These are phyloP conservation scores for Cryptococcus wingfieldii DNA, from an alignment of 1,284 basidiomycete species.

Conservation along the genomic window DNA sequence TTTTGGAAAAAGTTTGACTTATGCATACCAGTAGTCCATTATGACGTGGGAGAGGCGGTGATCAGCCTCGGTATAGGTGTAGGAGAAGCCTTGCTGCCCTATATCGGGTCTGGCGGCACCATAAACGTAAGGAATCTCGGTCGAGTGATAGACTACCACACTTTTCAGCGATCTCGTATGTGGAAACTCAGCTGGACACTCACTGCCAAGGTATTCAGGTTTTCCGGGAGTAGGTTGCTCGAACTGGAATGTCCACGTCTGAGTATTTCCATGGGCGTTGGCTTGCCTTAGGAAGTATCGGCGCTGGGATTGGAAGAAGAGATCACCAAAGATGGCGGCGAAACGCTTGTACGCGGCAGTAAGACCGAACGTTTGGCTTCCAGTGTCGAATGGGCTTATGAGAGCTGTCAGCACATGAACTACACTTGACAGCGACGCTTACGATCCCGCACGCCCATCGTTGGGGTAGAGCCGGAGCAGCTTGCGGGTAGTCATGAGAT, in stretches of 20 bases:
- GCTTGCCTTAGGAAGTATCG: conserved; percentile 30
- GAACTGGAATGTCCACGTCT: conserved; percentile 39
- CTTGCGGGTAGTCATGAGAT: conserved; percentile 9
- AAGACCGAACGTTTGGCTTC: conserved; percentile 38
- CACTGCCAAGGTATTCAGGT: conserved; percentile 18
- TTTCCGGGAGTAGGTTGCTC: conserved; percentile 18
- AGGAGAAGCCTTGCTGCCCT: not conserved
- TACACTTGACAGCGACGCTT: conserved; percentile 1
- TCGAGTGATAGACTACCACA: conserved; percentile 24
- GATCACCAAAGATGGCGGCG: conserved; percentile 33
- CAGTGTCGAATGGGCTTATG: conserved; percentile 36
- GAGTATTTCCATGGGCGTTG: conserved; percentile 18
- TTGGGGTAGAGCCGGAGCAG: conserved; percentile 31
- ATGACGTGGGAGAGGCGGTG: conserved; percentile 21
- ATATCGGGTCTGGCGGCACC: conserved; percentile 15
- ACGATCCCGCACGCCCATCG: conserved; percentile 29
- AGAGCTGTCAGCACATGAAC: too few species aligned
- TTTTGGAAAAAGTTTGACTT: not conserved
- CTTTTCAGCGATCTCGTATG: not conserved
- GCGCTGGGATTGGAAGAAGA: conserved; percentile 29
- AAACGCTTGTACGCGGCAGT: conserved; percentile 24
- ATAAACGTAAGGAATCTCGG: conserved; percentile 29
- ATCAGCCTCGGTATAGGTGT: conserved; percentile 25
- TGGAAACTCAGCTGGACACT: conserved; percentile 3
- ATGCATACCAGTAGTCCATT: conserved; percentile 39